Evolutionary conservation across 2,329 filamentous ascomycete genomes (phyloP), one percentile per base, ranked within the genome.

Genomic region (Verticillium klebahnii): DNA sequence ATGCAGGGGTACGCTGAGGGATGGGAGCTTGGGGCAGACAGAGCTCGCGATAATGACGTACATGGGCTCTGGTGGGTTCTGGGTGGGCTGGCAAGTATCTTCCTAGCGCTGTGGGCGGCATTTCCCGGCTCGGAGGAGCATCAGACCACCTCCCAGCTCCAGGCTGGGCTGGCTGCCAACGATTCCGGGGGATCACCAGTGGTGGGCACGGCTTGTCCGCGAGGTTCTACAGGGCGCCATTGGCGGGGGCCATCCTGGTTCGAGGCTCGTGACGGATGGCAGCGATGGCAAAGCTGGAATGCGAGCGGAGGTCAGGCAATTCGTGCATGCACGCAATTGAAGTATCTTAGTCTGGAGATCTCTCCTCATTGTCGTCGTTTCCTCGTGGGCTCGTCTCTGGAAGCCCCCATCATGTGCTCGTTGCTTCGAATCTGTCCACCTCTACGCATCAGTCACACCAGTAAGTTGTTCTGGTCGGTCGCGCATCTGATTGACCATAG

Each of bases 21-120:
- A 11, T 50, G 45, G 45, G 45, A 50, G 45, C 45, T 50, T 50
- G 45, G 45, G 45, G 45, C 45, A 50, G 45, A 12, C 45, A 25
- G n/a, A 50, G 45, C 45, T 50, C 19, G 45, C 45, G 45, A 50
- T 50, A 50, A 50, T 50, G 45, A 50, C 45, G 45, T 50, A 50
- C 45, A n/a, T 23, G n/a, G n/a, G 8, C 5, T 50, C 19, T 25
- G 45, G 45, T 50, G n/a, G n/a, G n/a, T 50, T 23, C 19, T 23
- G n/a, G n/a, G 45, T 50, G 45, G n/a, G 5, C 45, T 50, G n/a
- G 45, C 45, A 65, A 52, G 63, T 65, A 65, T 40, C 40, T 37
- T 62, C 32, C 58, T 65, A 65, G 62, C 63, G 60, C 34, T 40
- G 29, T 40, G 57, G 37, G 59, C 57, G 62, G 63, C 59, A 64